Evolutionary conservation across 2,329 filamentous ascomycete species (phyloP), one percentile per base, ranked within the genome.

Genomic region (Monosporascus sp.): DNA sequence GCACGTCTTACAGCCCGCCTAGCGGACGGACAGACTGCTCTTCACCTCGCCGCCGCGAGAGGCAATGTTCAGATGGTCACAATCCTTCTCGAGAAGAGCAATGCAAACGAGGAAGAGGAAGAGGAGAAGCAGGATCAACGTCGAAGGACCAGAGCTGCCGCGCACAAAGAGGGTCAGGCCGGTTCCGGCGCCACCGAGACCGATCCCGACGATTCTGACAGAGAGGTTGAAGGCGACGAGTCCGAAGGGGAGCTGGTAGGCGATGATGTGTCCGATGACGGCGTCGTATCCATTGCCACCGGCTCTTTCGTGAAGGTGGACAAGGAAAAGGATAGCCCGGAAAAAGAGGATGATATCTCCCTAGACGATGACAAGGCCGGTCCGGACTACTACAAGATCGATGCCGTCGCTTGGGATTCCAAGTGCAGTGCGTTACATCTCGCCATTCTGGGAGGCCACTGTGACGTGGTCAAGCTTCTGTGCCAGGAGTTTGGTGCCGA

Each of bases 361-460:
- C 58, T 64, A 1, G 80, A 85, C 6, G 81, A 83, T 6, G 74
- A 80, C 22, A 77, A 83, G 1, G 78, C 86, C 9, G 87, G 88
- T 20, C 89, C 89, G 1, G 89, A 96, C 68, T 80, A 92, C 50
- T 93, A 88, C 66, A 84, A 94, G 59, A 78, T 92, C 55, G 85
- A 95, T 58, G 80, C 87, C 1, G 65, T 88, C n/a, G 83, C 89
- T 1, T 96, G 90, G 90, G 90, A 95, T 61, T 80, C 78, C 5
- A 83, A 85, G 5, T 82, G 84, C 53, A 88, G 87, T 14, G 83
- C 90, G 1, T 75, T 95, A 5, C 90, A 96, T 66, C 77, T 91
- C 27, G 90, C 90, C 7, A 90, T 95, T 55, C 67, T 89, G 1
- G 81, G 83, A 55, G 89, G 89, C 0, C 85, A 93, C 58, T 73